Conservation (phyloP, 129 eudicot species). For the Oenanthe sinensis region DNA sequence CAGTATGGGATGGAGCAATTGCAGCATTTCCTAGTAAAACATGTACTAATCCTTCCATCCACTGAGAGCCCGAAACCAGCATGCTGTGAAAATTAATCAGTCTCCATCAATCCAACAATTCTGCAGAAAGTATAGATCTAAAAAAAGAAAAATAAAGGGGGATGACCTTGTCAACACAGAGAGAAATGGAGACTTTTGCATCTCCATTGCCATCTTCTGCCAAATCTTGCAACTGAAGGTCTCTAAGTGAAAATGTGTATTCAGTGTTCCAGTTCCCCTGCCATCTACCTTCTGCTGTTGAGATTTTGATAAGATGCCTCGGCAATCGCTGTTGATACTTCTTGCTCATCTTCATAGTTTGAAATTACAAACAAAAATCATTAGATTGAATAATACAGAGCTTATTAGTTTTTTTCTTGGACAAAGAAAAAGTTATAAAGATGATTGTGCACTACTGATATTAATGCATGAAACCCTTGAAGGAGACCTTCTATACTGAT, state of each 20-base stretch:
- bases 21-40: slow-evolving; percentile 59
- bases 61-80: slow-evolving; percentile 86
- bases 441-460: background rate
- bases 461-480: background rate
- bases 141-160: background rate
- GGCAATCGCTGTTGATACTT: slow-evolving; percentile 1
- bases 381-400: background rate
- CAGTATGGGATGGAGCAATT: slow-evolving; percentile 69
- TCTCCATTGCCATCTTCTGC: slow-evolving; percentile 29
- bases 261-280: slow-evolving; percentile 64
- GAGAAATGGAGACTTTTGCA: slow-evolving; percentile 38
- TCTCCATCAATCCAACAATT: background rate
- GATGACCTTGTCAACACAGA: slow-evolving; percentile 49
- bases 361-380: background rate
- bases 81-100: slow-evolving; percentile 35
- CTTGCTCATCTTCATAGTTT: background rate
- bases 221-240: slow-evolving; percentile 64
- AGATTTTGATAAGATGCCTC: slow-evolving; percentile 44
- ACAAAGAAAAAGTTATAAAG: background rate
- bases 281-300: slow-evolving; percentile 66
- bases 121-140: background rate
- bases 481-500: background rate
- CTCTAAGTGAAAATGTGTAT: slow-evolving; percentile 48
- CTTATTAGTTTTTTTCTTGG: background rate
- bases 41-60: slow-evolving; percentile 56